Conservation (phyloP, 495 filamentous ascomycete genomes). For the Pyrenula aspistea region DNA sequence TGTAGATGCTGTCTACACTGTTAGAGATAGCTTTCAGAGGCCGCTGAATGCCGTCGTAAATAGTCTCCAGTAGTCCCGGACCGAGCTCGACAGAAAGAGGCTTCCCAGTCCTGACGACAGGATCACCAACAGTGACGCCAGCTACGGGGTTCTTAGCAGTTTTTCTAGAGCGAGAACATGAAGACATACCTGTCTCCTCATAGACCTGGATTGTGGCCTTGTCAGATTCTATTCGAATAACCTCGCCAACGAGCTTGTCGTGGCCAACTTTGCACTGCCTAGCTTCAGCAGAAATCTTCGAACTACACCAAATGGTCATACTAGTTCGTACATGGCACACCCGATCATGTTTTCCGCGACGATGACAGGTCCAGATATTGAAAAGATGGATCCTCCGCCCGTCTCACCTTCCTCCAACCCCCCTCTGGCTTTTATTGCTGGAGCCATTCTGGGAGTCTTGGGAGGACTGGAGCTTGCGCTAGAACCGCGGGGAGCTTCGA, state of each 20-base stretch:
- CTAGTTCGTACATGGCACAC: conserved; percentile 99
- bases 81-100: conserved; percentile 95
- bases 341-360: conserved; percentile 97
- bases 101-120: conserved; percentile 80
- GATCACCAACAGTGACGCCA: conserved; percentile 92
- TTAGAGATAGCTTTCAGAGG: conserved; percentile 76
- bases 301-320: conserved; percentile 23
- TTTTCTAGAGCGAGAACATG: conserved; percentile 5
- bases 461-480: conserved; percentile 13
- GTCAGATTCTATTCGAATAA: conserved; percentile 93
- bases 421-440: conserved; percentile 37
- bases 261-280: conserved; percentile 75
- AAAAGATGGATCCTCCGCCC: conserved; percentile 44
- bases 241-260: conserved; percentile 83
- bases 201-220: conserved; percentile 98
- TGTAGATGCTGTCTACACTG: conserved; percentile 78
- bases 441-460: conserved; percentile 33
- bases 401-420: conserved; percentile 33
- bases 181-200: conserved; percentile 78
- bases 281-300: conserved; percentile 4
- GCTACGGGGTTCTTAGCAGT: conserved; percentile 32
- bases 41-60: conserved; percentile 98
- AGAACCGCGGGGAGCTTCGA: conserved; percentile 21
- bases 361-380: conserved; percentile 68
- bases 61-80: conserved; percentile 95